phyloP scores from a whole-genome alignment of 2,329 filamentous ascomycete genomes.

The Beauveria rudraprayagi region DNA sequence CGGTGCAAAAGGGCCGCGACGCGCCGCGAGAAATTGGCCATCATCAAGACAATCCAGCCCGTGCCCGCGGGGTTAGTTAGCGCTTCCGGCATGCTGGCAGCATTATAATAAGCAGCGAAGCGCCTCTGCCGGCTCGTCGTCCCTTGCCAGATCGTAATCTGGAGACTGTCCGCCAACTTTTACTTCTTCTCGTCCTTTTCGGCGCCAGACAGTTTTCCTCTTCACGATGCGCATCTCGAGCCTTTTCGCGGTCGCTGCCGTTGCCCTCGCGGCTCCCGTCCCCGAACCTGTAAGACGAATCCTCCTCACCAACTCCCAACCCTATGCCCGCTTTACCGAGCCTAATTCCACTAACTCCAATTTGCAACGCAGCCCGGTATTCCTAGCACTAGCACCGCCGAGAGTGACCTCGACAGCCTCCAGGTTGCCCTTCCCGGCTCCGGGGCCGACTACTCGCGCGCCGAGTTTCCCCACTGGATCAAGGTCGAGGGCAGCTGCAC shows the following conservation, averaged over 20 bases:
- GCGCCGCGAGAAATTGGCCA: background rate
- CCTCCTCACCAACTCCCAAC: background rate
- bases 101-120: constrained; percentile 1
- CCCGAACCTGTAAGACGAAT: constrained; percentile 19
- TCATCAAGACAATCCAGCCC: background rate
- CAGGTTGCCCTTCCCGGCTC: constrained; percentile 49
- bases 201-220: background rate
- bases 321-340: background rate
- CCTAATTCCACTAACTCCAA: background rate
- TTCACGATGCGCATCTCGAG: constrained; percentile 4
- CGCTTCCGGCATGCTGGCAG: background rate
- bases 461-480: constrained; percentile 65
- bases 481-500: constrained; percentile 60
- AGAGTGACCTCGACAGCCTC: constrained; percentile 48
- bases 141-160: too few species aligned
- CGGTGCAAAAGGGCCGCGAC: background rate
- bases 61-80: background rate
- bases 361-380: constrained; percentile 44
- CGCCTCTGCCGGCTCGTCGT: too few species aligned
- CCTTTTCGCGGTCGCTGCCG: constrained; percentile 16
- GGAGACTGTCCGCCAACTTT: too few species aligned
- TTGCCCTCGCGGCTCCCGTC: constrained; percentile 18
- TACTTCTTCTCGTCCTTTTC: too few species aligned
- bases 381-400: constrained; percentile 49
- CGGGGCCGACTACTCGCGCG: constrained; percentile 52